A percentile compares a stretch with the other conserved stretches of the same genome.
phyloP scores from a whole-genome alignment of 805 yeast species.

The Lipomyces starkeyi region DNA sequence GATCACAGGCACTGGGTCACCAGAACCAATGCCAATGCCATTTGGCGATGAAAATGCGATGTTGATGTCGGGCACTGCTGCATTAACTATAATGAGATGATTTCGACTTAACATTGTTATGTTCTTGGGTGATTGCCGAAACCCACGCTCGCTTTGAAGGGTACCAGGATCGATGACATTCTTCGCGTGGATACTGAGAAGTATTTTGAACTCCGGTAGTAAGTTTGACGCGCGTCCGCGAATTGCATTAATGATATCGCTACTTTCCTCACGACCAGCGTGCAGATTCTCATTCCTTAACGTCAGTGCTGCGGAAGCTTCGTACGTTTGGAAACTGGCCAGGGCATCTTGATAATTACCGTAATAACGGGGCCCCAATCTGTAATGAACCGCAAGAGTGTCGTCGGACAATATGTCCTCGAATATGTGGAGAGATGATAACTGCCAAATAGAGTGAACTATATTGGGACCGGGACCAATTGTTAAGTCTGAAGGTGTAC shows the following conservation, averaged over 20 bases:
- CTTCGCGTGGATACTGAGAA: slow-evolving; percentile 37
- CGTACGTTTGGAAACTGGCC: slow-evolving; percentile 41
- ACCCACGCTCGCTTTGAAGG: slow-evolving; percentile 26
- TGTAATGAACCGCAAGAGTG: slow-evolving; percentile 37
- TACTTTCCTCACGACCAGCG: slow-evolving; percentile 30
- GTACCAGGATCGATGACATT: slow-evolving; percentile 27
- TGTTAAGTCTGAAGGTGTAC: slow-evolving; percentile 36
- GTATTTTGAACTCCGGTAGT: slow-evolving; percentile 35
- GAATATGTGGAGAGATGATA: slow-evolving; percentile 37
- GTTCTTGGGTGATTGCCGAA: slow-evolving; percentile 29
- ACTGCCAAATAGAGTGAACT: slow-evolving; percentile 30
- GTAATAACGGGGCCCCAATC: slow-evolving; percentile 40
- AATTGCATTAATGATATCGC: slow-evolving; percentile 38
- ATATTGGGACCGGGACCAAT: slow-evolving; percentile 26
- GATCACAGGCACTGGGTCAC: slow-evolving; percentile 35
- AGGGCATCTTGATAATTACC: slow-evolving; percentile 42
- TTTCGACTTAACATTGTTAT: slow-evolving; percentile 26
- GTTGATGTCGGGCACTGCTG: slow-evolving; percentile 35
- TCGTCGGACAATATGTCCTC: slow-evolving; percentile 39
- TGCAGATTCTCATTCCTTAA: slow-evolving; percentile 35
- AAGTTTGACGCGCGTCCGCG: slow-evolving; percentile 37
- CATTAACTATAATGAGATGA: slow-evolving; percentile 33
- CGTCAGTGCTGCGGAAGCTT: slow-evolving; percentile 40
- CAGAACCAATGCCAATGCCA: slow-evolving; percentile 34
- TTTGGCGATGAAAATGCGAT: slow-evolving; percentile 32